Conservation (phyloP, 2,329 filamentous ascomycete genomes). For the Penicillium thymicola region DNA sequence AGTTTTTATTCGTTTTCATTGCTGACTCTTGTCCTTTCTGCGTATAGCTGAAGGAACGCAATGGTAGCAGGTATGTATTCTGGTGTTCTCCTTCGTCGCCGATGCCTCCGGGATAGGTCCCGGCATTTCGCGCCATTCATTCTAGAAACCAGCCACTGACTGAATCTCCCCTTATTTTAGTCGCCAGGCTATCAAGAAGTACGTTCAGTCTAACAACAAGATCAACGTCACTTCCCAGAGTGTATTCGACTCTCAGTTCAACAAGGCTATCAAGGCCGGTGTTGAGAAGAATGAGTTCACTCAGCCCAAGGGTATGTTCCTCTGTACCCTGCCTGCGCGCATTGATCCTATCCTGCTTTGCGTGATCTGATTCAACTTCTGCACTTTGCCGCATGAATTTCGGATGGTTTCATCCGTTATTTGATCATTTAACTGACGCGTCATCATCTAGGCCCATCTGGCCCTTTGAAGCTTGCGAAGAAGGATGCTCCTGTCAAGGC, state of each 20-base stretch:
- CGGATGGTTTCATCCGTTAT: not conserved
- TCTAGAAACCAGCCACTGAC: slow-evolving; percentile 20
- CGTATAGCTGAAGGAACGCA: slow-evolving; percentile 64
- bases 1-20: slow-evolving; percentile 27
- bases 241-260: slow-evolving; percentile 72
- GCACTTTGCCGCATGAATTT: not conserved
- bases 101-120: slow-evolving; percentile 14
- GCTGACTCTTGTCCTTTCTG: slow-evolving; percentile 49
- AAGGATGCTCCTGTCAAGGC: slow-evolving; percentile 53
- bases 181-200: slow-evolving; percentile 72
- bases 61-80: slow-evolving; percentile 63
- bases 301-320: slow-evolving; percentile 79
- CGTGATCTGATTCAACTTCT: not conserved
- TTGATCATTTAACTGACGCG: slow-evolving; percentile 27
- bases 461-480: slow-evolving; percentile 89
- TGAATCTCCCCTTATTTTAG: slow-evolving; percentile 44
- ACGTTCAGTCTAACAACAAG: slow-evolving; percentile 69
- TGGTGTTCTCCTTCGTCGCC: slow-evolving; percentile 26
- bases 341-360: slow-evolving; percentile 1
- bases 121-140: slow-evolving; percentile 24
- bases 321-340: not conserved
- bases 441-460: slow-evolving; percentile 64
- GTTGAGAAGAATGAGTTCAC: slow-evolving; percentile 84
- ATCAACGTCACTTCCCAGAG: slow-evolving; percentile 53
- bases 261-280: slow-evolving; percentile 76